Conservation (phyloP, 2,329 filamentous ascomycete genomes). For the Shiraia sp. region DNA sequence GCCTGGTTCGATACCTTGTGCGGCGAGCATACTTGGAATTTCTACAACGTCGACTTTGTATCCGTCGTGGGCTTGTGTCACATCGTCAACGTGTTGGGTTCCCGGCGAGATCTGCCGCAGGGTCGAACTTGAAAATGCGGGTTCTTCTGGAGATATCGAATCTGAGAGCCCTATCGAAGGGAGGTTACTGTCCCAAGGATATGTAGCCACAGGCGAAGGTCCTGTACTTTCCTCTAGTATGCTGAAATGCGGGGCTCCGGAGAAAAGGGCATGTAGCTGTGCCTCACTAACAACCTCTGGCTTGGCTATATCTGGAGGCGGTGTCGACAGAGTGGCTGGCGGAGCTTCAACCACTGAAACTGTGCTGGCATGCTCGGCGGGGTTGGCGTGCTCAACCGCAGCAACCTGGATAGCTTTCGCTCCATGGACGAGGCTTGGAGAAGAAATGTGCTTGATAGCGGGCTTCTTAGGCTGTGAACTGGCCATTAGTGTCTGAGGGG, state of each 20-base stretch:
- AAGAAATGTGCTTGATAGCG: constrained; percentile 6
- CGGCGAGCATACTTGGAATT: constrained; percentile 72
- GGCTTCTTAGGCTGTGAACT: constrained; percentile 19
- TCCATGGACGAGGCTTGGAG: constrained; percentile 20
- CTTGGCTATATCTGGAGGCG: constrained; percentile 14
- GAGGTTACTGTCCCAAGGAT: constrained; percentile 66
- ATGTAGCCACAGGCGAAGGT: constrained; percentile 67
- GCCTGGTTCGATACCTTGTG: constrained; percentile 71
- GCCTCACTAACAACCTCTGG: constrained; percentile 45
- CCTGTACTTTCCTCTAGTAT: constrained; percentile 62
- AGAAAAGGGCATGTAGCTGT: constrained; percentile 72
- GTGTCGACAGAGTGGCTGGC: constrained; percentile 14
- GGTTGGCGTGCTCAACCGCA: constrained; percentile 10
- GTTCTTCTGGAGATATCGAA: constrained; percentile 33
- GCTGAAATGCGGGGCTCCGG: constrained; percentile 75
- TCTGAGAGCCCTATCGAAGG: constrained; percentile 67
- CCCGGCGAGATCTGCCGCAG: constrained; percentile 24
- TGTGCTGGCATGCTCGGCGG: constrained; percentile 14
- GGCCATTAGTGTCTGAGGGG: constrained; percentile 21
- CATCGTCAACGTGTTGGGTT: constrained; percentile 14
- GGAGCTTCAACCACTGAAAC: constrained; percentile 11
- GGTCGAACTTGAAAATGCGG: constrained; percentile 44
- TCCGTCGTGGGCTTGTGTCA: constrained; percentile 22
- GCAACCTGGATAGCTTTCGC: constrained; percentile 12
- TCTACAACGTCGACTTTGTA: constrained; percentile 50